Conservation (phyloP, 2,329 filamentous ascomycete species). For the Talaromyces sp. region DNA sequence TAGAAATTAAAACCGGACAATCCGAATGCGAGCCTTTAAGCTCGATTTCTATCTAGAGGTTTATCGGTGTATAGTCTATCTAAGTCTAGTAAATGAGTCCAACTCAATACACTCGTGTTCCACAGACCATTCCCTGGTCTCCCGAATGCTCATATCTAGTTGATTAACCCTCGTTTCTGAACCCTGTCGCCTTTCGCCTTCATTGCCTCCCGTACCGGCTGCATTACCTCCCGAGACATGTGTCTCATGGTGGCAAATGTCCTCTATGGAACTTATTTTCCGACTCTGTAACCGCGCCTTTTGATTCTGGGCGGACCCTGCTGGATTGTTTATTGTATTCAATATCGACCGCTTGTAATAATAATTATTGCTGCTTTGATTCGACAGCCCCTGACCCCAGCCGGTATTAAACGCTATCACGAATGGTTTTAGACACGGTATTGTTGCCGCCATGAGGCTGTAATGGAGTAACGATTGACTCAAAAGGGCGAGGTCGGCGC, state of each 20-base stretch:
- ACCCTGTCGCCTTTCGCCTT: not conserved
- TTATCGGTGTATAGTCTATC: not conserved
- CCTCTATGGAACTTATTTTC: not conserved
- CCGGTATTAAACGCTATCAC: slow-evolving; percentile 38
- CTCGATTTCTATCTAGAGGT: not conserved
- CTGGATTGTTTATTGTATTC: slow-evolving; percentile 11
- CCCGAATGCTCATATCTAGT: slow-evolving; percentile 17
- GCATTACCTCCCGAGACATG: not conserved
- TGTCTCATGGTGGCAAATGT: not conserved
- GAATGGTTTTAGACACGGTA: slow-evolving; percentile 40
- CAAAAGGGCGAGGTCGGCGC: slow-evolving; percentile 29
- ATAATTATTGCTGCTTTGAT: slow-evolving; percentile 1
- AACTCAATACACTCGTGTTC: slow-evolving; percentile 8
- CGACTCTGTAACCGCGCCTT: not conserved
- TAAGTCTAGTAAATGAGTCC: not conserved
- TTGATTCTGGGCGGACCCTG: slow-evolving; percentile 8
- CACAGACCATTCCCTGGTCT: slow-evolving; percentile 16
- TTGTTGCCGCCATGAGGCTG: slow-evolving; percentile 38
- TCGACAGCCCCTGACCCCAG: slow-evolving; percentile 20
- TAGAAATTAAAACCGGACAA: not conserved
- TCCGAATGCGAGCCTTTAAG: not conserved
- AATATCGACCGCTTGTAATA: slow-evolving; percentile 5
- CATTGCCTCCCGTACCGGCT: not conserved
- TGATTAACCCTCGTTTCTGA: slow-evolving; percentile 12
- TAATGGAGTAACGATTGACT: slow-evolving; percentile 37